Evolutionary conservation across 352 stramenopile genomes (phyloP).

Genomic region (Thalassiosira hispida): DNA sequence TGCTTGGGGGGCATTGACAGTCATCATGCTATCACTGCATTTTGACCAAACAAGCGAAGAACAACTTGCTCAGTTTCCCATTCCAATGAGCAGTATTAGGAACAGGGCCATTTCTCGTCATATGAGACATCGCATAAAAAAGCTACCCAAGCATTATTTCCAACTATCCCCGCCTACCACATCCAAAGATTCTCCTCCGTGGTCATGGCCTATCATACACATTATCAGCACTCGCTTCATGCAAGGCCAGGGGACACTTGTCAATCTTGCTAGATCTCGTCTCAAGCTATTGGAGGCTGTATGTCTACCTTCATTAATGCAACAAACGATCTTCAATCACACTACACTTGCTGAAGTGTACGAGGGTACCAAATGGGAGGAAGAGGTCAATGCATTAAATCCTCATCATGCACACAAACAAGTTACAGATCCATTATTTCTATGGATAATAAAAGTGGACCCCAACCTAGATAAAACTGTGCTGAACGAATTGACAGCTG

Average conservation of each 20-base stretch:
- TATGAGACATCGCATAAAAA: background rate
- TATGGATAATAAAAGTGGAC: conserved; percentile 58
- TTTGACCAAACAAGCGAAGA: background rate
- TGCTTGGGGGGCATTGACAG: background rate
- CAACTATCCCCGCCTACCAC: background rate
- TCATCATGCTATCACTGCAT: background rate
- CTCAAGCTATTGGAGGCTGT: conserved; percentile 51
- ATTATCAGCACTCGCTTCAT: conserved; percentile 56
- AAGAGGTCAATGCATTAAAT: conserved; percentile 3
- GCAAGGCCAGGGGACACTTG: conserved; percentile 40
- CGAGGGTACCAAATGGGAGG: conserved; percentile 26
- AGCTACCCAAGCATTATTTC: conserved; percentile 4
- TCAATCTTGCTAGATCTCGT: conserved; percentile 31
- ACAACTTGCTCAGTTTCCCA: background rate
- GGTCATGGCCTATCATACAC: conserved; percentile 53
- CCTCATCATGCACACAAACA: background rate
- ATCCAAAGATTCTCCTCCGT: background rate
- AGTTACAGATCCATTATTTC: conserved; percentile 35
- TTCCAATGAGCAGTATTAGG: background rate
- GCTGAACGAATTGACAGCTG: conserved; percentile 27
- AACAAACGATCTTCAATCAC: conserved; percentile 30
- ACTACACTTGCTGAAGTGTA: conserved; percentile 22
- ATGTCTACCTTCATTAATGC: conserved; percentile 35
- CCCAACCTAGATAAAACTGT: conserved; percentile 38
- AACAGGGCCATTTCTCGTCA: background rate